Evolutionary conservation across 768 basidiomycete genomes (phyloP), one percentile per base, ranked within the genome.

Genomic region (Imleria badia): DNA sequence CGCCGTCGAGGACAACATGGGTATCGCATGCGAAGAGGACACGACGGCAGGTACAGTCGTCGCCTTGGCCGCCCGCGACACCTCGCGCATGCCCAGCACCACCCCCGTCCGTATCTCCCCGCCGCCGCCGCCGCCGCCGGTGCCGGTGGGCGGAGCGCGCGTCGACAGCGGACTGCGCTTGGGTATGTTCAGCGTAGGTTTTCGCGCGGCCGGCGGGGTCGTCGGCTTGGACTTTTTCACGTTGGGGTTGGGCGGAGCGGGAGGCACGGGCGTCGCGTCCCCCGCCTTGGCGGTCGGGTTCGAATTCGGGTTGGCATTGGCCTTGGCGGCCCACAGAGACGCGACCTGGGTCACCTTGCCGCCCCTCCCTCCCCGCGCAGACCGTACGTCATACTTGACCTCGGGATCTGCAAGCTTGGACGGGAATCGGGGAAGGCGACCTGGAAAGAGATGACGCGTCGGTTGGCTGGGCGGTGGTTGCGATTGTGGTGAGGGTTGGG

Each of bases 331-430:
- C 89, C 89, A 92, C 22, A 92, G 73, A 3, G 88, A 81, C 0
- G 87, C 83, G 1, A 90, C 87, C 5, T 88, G 76, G 3, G 87
- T 76, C 15, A 91, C 90, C 49, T 80, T 79, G 13, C 89, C 91
- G 3, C 91, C 90, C 40, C 79, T 74, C 3, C 91, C 90, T 5
- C 91, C 89, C 20, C 89, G 79, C 5, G 88, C 89, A 35, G 88
- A 91, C 13, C 85, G 82, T 23, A 89, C 69, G 62, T 91, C 83
- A 62, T 91, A 90, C 54, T 83, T 86, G 20, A 76, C 78, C 48
- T 83, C 85, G 0, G 80, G 74, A 55, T 83, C 80, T 4, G 60
- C 54, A 20, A 69, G 66, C 39, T 69, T 61, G 50, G 71, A 58
- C 3, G 75, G 70, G 52, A 75, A 72, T 1, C 61, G 60, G 19